Base-by-base conservation (phyloP, 306 rosid species). In the Alnus glutinosa region DNA sequence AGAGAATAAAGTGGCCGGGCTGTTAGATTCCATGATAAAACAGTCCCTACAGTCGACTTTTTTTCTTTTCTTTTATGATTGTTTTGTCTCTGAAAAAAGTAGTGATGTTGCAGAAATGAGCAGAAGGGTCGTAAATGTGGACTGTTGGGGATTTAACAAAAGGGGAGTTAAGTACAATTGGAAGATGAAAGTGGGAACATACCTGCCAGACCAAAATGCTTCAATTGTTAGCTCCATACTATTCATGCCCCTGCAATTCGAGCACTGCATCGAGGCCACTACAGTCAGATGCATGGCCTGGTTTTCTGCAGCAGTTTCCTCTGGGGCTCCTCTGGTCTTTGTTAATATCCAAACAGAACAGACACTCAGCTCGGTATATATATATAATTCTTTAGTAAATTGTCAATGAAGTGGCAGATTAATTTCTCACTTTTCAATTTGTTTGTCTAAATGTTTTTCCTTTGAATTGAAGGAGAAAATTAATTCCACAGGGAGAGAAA, bases 341-440 rank as follows among this genome's bases (percentile, higher is more conserved):
- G 90, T 93, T 51, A 93, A 93, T 77, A 80, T 91, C 73, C 97
- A 93, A 72, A 88, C 97, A 12, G 97, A 93, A 82, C 92, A 80
- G 23, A 83, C 79, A 70, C n/a, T 76, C n/a, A 49, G 76, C 32
- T 75, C 73, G 81, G 89, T 90, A 23, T 23, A 23, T 23, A 23
- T 23, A 23, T 23, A 23, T 23, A 23, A 23, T 23, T 23, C 28
- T 23, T 23, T 23, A 23, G 28, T 23, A 23, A 23, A 23, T 23
- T 23, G 28, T 23, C 28, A 23, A 23, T 23, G 28, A 23, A 23
- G 28, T 23, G 28, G 28, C 28, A 23, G 28, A 23, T 23, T 0
- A 23, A 23, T 23, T 23, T 23, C 28, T 23, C 76, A 57, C 30
- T 7, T 19, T 57, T 57, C 11, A 18, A 57, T 19, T n/a, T 18